Evolutionary conservation across 2,329 filamentous ascomycete species (phyloP).

Genomic region (Microcera coccophila): DNA sequence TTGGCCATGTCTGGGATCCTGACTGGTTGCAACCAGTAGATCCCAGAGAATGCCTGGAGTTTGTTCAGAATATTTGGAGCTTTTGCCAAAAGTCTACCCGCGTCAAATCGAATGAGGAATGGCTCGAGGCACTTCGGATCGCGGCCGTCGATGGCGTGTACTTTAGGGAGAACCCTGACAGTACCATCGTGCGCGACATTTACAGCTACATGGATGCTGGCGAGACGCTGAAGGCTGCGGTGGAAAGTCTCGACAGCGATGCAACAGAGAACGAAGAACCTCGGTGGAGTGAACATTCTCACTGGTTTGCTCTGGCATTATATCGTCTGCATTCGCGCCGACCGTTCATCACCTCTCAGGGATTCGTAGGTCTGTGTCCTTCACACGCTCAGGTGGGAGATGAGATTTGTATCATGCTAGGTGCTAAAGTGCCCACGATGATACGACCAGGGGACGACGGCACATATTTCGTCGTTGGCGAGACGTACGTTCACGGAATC

Average conservation of each 20-base stretch:
- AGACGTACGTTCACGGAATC: not conserved
- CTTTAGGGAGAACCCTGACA: no score
- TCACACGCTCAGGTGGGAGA: not conserved
- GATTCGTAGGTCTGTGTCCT: not conserved
- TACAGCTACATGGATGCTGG: no score
- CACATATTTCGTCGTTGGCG: not conserved
- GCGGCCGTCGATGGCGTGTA: constrained; percentile 3
- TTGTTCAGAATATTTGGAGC: not conserved
- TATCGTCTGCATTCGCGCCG: not conserved
- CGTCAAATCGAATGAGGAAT: constrained; percentile 2
- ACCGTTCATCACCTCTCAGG: not conserved
- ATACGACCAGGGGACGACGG: not conserved
- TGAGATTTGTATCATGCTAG: not conserved
- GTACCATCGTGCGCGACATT: no score
- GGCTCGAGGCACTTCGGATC: constrained; percentile 6
- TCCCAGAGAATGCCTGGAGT: not conserved
- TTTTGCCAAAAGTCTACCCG: constrained; percentile 10
- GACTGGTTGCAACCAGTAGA: constrained; percentile 7
- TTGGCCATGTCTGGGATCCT: constrained; percentile 10
- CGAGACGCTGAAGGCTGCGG: no score
- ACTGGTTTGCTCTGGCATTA: not conserved
- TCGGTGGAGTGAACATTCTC: not conserved
- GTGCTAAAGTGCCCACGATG: not conserved
- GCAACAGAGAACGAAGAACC: not conserved
- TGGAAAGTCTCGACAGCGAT: not conserved